Evolutionary conservation across 306 rosid genomes (phyloP).

Genomic region (Crotalaria pallida): DNA sequence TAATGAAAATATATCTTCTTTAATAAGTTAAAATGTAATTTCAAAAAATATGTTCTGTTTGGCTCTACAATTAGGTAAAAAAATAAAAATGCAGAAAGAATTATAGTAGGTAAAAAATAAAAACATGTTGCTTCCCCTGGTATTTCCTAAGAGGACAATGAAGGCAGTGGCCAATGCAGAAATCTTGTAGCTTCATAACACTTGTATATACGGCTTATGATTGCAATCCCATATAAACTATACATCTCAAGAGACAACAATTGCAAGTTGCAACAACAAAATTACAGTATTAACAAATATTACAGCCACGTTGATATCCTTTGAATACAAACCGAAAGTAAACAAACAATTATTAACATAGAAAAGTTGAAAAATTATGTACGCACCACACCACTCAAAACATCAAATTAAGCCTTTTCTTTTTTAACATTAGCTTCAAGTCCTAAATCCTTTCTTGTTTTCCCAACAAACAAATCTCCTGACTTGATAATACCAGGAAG

Average conservation of each 20-base stretch:
- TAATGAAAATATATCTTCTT: no score
- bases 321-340: background rate
- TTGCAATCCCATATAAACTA: background rate
- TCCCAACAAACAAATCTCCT: conserved; percentile 77
- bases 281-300: conserved; percentile 6
- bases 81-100: no score
- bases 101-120: no score
- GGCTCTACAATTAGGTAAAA: no score
- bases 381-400: background rate
- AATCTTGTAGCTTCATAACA: background rate
- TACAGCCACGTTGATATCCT: background rate
- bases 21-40: no score
- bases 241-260: background rate
- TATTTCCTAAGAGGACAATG: no score
- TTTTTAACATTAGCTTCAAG: conserved; percentile 36
- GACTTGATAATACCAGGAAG: conserved; percentile 66
- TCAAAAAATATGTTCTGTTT: no score
- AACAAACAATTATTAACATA: background rate
- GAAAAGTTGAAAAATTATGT: conserved; percentile 2
- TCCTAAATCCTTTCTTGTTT: conserved; percentile 66
- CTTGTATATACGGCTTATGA: background rate
- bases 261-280: conserved; percentile 11
- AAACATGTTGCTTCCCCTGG: no score
- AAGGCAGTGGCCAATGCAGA: no score
- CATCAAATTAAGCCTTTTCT: conserved; percentile 16